Conservation (phyloP, 139 green algal species). For the Micromonas commoda region DNA sequence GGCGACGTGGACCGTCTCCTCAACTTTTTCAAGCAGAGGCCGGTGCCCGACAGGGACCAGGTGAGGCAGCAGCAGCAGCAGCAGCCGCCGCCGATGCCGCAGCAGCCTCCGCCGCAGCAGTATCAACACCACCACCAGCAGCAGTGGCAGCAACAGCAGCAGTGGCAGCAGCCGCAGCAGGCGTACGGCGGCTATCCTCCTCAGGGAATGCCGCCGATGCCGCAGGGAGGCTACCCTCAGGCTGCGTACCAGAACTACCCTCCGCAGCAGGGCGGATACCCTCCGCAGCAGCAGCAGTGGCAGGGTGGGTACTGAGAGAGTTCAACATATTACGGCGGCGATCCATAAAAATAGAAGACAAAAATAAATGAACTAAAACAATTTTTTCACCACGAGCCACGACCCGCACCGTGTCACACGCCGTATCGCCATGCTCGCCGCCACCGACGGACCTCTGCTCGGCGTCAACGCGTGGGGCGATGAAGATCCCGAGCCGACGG, state of each 20-base stretch:
- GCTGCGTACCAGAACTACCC: too few species aligned
- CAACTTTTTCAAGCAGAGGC: constrained; percentile 8
- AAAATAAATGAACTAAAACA: background rate
- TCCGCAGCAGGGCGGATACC: too few species aligned
- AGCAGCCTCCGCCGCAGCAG: background rate
- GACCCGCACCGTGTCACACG: too few species aligned
- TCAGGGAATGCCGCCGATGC: background rate
- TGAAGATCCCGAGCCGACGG: too few species aligned
- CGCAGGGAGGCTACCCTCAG: too few species aligned
- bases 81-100: background rate
- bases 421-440: too few species aligned
- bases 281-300: background rate
- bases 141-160: background rate
- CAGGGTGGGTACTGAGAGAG: background rate
- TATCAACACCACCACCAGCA: background rate
- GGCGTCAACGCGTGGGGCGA: too few species aligned
- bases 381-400: too few species aligned
- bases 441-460: too few species aligned
- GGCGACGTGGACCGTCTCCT: constrained; percentile 11
- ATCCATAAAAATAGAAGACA: background rate
- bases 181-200: background rate
- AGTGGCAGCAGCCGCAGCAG: background rate
- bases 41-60: background rate
- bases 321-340: background rate
- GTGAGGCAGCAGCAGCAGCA: background rate